Base-by-base conservation (phyloP, 805 yeast species). In the Zygoascus flipseniorum region DNA sequence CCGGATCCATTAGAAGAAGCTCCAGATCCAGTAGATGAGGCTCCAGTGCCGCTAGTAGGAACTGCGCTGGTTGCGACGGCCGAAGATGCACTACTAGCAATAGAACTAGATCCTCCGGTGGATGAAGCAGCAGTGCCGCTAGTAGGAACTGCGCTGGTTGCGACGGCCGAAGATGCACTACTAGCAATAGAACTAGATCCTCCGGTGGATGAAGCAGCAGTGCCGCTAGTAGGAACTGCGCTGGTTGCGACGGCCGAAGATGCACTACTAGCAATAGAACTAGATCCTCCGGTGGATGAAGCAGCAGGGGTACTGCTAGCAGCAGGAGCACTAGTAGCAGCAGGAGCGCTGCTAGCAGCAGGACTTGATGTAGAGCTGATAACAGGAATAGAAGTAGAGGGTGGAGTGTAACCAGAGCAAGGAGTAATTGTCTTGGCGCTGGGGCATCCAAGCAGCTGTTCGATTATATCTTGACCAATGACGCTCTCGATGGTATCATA, bases 371-470 rank as follows among this genome's bases (percentile, higher is more conserved):
- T 50, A 32, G 46, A 31, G 31, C 48, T 28, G 31, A 49, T 43
- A 39, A 37, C 50, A 44, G 35, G 48, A 43, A 45, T 44, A 43
- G 47, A 45, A 43, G 41, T 31, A 43, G 44, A 47, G 47, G 35
- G 41, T 41, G 46, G 42, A 41, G 50, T 47, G 8, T 13, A 35
- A 13, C 39, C 39, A n/a, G 39, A n/a, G 39, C 39, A 35, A 13
- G 39, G 13, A 35, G 39, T 35, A 11, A 35, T 3, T 3, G 39
- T 35, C 13, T 11, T 35, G 39, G 39, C 39, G 2, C 39, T 10
- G 16, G 39, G 39, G 8, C 39, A 35, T 35, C 39, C 39, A 13
- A 35, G 4, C 2, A 35, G 39, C 16, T 11, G 4, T 8, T 35
- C 39, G 39, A 35, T 11, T 5, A 35, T 35, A 35, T 35, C 39